phyloP scores from a whole-genome alignment of 352 stramenopile genomes.

The Globisporangium barbulae region DNA sequence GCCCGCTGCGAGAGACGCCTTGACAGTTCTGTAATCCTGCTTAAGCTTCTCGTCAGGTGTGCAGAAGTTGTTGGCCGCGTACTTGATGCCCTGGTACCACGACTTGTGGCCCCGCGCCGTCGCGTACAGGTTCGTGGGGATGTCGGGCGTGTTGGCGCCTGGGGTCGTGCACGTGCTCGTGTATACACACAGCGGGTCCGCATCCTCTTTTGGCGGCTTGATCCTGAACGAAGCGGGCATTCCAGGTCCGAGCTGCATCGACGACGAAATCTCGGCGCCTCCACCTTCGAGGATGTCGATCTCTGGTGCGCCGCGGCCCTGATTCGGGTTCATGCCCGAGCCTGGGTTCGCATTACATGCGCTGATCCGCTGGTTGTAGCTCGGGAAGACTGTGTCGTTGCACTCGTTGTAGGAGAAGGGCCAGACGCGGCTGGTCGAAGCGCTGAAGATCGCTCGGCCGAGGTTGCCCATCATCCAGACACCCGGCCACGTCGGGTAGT shows the following conservation, averaged over 20 bases:
- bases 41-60: constrained; percentile 18
- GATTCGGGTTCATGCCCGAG: constrained; percentile 85
- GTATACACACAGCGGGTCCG: constrained; percentile 40
- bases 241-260: constrained; percentile 65
- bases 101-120: constrained; percentile 16
- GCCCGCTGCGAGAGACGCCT: constrained; percentile 31
- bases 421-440: constrained; percentile 94
- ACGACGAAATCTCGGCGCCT: constrained; percentile 57
- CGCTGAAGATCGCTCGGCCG: constrained; percentile 6
- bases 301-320: constrained; percentile 90
- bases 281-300: constrained; percentile 95
- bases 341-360: constrained; percentile 90
- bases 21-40: constrained; percentile 42
- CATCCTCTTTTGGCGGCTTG: constrained; percentile 4
- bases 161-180: constrained; percentile 32
- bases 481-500: constrained; percentile 46
- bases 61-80: constrained; percentile 60
- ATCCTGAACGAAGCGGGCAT: constrained; percentile 12
- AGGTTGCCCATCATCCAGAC: no score
- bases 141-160: constrained; percentile 47
- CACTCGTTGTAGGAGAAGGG: constrained; percentile 95
- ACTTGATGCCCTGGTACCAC: constrained; percentile 57
- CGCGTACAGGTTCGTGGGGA: constrained; percentile 38
- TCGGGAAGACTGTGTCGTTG: constrained; percentile 72
- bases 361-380: constrained; percentile 72